Evolutionary conservation across 441 rosid species (phyloP).

Genomic region (Erodium moschatum): DNA sequence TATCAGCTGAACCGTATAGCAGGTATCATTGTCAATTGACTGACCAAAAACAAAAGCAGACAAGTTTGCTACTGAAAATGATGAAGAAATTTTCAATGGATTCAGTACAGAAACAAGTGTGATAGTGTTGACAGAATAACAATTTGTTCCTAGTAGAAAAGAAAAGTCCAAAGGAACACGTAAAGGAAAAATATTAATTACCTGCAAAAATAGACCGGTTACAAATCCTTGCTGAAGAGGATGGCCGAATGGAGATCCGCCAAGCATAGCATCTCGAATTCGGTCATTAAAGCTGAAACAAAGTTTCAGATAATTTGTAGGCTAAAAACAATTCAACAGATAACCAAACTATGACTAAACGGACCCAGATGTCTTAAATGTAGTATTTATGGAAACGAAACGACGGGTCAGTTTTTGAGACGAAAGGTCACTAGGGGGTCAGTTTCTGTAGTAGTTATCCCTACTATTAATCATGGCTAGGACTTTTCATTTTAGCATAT

Average conservation of each 20-base stretch:
- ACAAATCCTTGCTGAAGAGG: conserved; percentile 97
- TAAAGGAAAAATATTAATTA: conserved; percentile 20
- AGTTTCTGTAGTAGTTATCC: too few species aligned
- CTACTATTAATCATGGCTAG: background rate
- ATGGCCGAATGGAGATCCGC: conserved; percentile 97
- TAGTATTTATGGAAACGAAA: background rate
- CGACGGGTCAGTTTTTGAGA: too few species aligned
- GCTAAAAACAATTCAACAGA: conserved; percentile 12
- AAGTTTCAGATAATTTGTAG: conserved; percentile 21
- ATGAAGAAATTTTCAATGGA: conserved; percentile 4
- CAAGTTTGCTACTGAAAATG: conserved; percentile 2
- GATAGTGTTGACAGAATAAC: background rate
- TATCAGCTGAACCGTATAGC: background rate
- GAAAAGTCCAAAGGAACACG: background rate
- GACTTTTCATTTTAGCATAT: background rate
- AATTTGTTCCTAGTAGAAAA: background rate
- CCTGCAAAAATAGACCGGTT: conserved; percentile 84
- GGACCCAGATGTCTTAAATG: conserved; percentile 11
- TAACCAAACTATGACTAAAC: conserved; percentile 8
- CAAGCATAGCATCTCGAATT: conserved; percentile 90
- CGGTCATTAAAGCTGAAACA: conserved; percentile 86
- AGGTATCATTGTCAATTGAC: background rate
- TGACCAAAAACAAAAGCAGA: background rate
- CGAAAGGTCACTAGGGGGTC: too few species aligned
- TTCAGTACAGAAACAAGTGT: background rate